Evolutionary conservation across 352 stramenopile genomes (phyloP).

Genomic region (Phytophthora rubi): DNA sequence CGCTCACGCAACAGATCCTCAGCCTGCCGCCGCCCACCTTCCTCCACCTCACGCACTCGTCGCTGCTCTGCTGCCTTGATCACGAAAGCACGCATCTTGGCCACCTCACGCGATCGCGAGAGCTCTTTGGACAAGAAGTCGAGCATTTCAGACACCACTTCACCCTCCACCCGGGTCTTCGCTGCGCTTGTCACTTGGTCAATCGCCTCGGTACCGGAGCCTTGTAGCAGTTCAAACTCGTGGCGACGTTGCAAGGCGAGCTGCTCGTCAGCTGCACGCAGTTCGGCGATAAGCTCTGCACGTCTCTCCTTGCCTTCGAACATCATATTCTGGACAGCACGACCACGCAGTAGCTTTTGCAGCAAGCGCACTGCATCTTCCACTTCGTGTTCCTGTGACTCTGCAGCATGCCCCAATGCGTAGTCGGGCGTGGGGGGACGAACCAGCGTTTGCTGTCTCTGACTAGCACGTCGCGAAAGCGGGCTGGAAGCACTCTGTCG

Average conservation of each 20-base stretch:
- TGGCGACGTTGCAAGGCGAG: constrained; percentile 18
- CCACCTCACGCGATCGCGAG: constrained; percentile 77
- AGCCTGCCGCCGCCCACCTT: constrained; percentile 86
- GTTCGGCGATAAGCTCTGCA: constrained; percentile 88
- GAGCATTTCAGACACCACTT: constrained; percentile 89
- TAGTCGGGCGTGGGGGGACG: constrained; percentile 87
- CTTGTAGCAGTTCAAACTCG: constrained; percentile 24
- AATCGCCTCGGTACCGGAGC: constrained; percentile 47
- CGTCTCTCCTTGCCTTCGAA: constrained; percentile 91
- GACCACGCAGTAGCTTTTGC: constrained; percentile 89
- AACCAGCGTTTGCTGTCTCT: constrained; percentile 58
- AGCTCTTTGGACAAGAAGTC: constrained; percentile 92
- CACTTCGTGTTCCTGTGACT: constrained; percentile 54
- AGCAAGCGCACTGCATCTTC: constrained; percentile 80
- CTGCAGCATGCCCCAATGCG: constrained; percentile 32
- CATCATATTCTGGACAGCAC: constrained; percentile 95
- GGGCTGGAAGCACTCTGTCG: constrained; percentile 12
- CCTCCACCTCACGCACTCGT: constrained; percentile 78
- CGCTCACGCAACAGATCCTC: constrained; percentile 85
- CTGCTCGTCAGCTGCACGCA: constrained; percentile 77
- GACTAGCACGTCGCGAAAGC: constrained; percentile 39
- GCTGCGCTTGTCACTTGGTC: constrained; percentile 51
- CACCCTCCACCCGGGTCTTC: constrained; percentile 78
- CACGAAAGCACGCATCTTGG: constrained; percentile 81
- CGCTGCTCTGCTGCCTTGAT: constrained; percentile 69